Percentiles rank a stretch among this genome's conserved stretches.
Evolutionary conservation across 495 filamentous ascomycete genomes (phyloP).

Genomic region (Talaromyces adpressus): DNA sequence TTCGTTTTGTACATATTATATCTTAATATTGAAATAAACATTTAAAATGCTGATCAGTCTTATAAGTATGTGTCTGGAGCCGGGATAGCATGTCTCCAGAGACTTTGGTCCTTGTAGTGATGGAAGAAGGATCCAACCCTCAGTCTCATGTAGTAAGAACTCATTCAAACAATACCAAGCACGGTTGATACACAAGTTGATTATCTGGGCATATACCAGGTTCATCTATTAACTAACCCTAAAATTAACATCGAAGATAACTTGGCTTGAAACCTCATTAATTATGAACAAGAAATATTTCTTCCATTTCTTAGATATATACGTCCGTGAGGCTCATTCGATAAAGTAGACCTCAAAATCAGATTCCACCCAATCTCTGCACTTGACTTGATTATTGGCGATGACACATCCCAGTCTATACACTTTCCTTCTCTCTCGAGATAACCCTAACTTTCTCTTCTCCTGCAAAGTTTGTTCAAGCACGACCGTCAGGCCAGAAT

Average conservation of each 20-base stretch:
- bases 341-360: not conserved
- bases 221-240: no score
- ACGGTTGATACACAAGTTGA: no score
- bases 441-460: not conserved
- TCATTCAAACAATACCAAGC: no score
- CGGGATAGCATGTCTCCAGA: not conserved
- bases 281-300: not conserved
- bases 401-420: not conserved
- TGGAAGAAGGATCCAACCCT: not conserved
- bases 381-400: not conserved
- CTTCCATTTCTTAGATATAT: not conserved
- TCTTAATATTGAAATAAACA: not conserved
- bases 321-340: not conserved
- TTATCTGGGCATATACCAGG: no score
- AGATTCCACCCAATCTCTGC: not conserved
- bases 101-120: not conserved
- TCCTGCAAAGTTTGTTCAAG: not conserved
- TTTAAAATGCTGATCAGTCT: not conserved
- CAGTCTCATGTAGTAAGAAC: not conserved
- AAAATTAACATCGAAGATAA: no score
- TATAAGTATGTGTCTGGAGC: not conserved
- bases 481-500: slow-evolving; percentile 1
- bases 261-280: not conserved
- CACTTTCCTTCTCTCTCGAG: not conserved
- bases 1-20: not conserved